These are phyloP conservation scores for Hura crepitans DNA, from an alignment of 441 rosid genomes.

Conservation along the genomic window DNA sequence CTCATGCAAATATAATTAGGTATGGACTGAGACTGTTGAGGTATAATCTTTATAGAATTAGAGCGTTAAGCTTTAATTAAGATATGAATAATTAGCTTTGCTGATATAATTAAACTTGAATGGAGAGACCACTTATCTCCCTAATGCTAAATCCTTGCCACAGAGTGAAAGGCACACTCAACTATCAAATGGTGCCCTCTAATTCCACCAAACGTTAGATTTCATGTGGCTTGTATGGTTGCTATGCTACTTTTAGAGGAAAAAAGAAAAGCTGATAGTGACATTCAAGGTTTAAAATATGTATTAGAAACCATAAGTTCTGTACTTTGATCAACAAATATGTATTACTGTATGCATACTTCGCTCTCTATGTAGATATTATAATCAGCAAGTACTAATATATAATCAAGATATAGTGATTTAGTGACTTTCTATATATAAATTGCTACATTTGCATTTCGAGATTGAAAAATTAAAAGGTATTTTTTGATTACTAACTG, in stretches of 20 bases:
- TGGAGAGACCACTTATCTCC: conserved; percentile 35
- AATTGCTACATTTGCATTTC: too few relatives aligned
- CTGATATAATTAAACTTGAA: conserved; percentile 28
- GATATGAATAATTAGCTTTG: conserved; percentile 10
- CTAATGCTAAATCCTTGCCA: conserved; percentile 18
- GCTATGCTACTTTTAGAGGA: not conserved
- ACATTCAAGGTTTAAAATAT: not conserved
- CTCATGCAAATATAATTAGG: conserved; percentile 31
- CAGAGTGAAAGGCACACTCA: conserved; percentile 44
- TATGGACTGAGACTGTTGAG: conserved; percentile 34
- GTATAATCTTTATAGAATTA: conserved; percentile 11
- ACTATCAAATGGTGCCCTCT: conserved; percentile 30
- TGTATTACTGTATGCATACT: too few relatives aligned
- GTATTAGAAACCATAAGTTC: not conserved
- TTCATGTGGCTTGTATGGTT: not conserved
- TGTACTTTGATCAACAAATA: too few relatives aligned
- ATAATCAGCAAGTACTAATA: too few relatives aligned
- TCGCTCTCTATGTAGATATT: too few relatives aligned
- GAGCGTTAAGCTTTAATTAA: conserved; percentile 14
- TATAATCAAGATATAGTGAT: too few relatives aligned
- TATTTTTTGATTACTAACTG: too few relatives aligned
- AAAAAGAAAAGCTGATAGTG: not conserved
- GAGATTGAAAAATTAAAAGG: too few relatives aligned
- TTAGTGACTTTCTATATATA: too few relatives aligned
- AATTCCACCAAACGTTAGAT: not conserved